Percentiles rank a stretch among this genome's conserved stretches.
Evolutionary conservation across 108 stramenopile genomes (phyloP).

Genomic region (Cyclotella cryptica): DNA sequence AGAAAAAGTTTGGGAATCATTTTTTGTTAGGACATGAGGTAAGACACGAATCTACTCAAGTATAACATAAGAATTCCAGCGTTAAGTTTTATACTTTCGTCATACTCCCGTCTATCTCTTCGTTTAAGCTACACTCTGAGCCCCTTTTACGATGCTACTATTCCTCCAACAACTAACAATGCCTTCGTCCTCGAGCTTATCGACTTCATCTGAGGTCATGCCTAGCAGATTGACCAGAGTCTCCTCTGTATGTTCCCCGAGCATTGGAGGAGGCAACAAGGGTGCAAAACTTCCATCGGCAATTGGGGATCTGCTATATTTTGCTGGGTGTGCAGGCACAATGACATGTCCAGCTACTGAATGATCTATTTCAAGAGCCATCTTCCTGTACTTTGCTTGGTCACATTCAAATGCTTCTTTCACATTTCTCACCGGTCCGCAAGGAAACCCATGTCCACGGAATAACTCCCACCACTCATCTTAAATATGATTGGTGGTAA

Average conservation of each 20-base stretch:
- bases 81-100: neutral
- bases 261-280: conserved; percentile 49
- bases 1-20: no score
- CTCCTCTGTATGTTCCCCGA: conserved; percentile 60
- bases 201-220: conserved; percentile 29
- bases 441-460: conserved; percentile 50
- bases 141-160: neutral
- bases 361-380: conserved; percentile 51
- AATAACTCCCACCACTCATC: conserved; percentile 49
- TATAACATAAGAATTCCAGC: no score
- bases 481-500: neutral
- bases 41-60: no score
- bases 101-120: no score
- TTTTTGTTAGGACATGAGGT: no score
- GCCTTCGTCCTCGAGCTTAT: conserved; percentile 23
- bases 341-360: conserved; percentile 38
- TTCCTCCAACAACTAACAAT: conserved; percentile 48
- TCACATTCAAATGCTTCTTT: conserved; percentile 54
- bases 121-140: neutral
- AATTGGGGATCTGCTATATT: conserved; percentile 3
- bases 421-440: conserved; percentile 50
- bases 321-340: conserved; percentile 40
- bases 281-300: conserved; percentile 17
- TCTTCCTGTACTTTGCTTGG: conserved; percentile 33
- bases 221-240: conserved; percentile 39